Conservation (phyloP, 164 flowering plant genomes). For the Berberis thunbergii region DNA sequence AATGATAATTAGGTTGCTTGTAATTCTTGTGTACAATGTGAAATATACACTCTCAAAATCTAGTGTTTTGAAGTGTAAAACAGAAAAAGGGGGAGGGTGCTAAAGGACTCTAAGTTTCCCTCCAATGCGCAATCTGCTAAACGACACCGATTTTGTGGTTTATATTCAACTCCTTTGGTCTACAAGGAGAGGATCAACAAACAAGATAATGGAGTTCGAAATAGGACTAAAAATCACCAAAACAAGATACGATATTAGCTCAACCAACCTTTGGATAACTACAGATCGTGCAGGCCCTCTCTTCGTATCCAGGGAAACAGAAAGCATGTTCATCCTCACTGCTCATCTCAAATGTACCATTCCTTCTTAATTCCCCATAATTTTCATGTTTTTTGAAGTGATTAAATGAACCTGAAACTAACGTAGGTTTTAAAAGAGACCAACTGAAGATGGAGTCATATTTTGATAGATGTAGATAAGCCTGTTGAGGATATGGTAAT, state of each 20-base stretch:
- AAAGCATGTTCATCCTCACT: constrained; percentile 46
- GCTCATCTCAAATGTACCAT: constrained; percentile 49
- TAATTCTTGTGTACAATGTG: no score
- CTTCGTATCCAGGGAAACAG: constrained; percentile 49
- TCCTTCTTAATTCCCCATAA: not conserved
- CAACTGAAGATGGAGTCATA: constrained; percentile 32
- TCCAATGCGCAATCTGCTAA: not conserved
- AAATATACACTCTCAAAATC: no score
- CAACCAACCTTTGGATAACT: constrained; percentile 28
- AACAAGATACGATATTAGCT: constrained; percentile 20
- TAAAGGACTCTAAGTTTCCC: not conserved
- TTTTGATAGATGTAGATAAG: constrained; percentile 42
- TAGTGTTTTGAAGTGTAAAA: no score
- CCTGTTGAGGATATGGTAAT: constrained; percentile 40
- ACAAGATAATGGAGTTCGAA: constrained; percentile 24
- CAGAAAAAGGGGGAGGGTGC: no score
- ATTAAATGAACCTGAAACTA: not conserved
- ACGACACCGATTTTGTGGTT: not conserved
- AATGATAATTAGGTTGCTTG: no score
- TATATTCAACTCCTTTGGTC: not conserved
- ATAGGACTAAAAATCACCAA: constrained; percentile 52
- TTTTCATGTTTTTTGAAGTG: not conserved
- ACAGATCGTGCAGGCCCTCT: constrained; percentile 35
- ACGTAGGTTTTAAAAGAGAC: constrained; percentile 42
- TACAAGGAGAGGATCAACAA: not conserved